phyloP scores from a whole-genome alignment of 164 flowering plant species.

The Magnolia changhungtana region DNA sequence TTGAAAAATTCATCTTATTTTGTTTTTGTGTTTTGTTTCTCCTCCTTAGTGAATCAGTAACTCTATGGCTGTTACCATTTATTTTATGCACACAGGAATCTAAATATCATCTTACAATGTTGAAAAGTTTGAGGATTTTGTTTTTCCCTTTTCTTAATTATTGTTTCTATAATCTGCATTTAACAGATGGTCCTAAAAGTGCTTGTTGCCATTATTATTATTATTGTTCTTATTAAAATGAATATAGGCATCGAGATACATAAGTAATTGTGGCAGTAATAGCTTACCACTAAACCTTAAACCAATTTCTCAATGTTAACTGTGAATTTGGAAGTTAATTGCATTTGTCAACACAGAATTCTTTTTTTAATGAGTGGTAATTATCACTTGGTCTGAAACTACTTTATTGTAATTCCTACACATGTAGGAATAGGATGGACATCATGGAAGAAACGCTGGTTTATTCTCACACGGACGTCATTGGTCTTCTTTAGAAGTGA shows the following conservation, averaged over 20 bases:
- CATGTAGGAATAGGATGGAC: constrained; percentile 93
- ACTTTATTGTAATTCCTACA: not conserved
- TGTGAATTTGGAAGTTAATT: not conserved
- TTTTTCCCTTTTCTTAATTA: not conserved
- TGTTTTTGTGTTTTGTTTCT: not conserved
- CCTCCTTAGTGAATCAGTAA: not conserved
- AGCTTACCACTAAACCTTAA: not conserved
- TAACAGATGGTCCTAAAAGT: not conserved
- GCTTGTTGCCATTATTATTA: not conserved
- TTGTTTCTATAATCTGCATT: not conserved
- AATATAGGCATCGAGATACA: not conserved
- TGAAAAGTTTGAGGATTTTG: too few species aligned
- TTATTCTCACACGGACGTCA: constrained; percentile 82
- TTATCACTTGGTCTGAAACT: not conserved
- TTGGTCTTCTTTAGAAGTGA: constrained; percentile 94
- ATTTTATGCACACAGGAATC: not conserved
- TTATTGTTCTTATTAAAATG: not conserved
- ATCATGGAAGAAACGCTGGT: constrained; percentile 99
- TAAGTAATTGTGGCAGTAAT: not conserved
- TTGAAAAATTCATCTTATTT: not conserved
- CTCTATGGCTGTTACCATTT: not conserved
- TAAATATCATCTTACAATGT: not conserved
- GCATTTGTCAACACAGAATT: not conserved
- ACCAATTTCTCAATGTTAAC: not conserved
- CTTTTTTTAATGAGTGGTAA: not conserved